Percentiles rank a stretch among this genome's conserved stretches.
Conservation (phyloP, 1,139 yeast species). For the Sugiyamaella neomexicana region DNA sequence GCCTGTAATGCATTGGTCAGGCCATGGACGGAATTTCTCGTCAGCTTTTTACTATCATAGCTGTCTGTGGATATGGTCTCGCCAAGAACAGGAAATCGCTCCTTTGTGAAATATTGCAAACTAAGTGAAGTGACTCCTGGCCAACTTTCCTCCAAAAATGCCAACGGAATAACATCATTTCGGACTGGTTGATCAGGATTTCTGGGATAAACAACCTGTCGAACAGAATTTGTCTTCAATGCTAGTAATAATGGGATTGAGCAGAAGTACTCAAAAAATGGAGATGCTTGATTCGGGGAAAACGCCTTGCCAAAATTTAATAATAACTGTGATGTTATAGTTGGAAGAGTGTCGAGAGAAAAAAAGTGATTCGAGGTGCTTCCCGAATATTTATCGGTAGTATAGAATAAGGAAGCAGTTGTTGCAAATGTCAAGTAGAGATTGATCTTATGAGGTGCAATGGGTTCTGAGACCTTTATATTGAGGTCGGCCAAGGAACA, state of each 20-base stretch:
- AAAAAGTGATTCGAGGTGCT: constrained; percentile 12
- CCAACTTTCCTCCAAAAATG: constrained; percentile 16
- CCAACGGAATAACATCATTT: constrained; percentile 10
- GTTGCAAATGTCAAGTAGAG: constrained; percentile 18
- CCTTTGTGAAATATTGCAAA: constrained; percentile 15
- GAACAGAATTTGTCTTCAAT: constrained; percentile 5
- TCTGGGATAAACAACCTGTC: constrained; percentile 7
- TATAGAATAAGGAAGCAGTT: constrained; percentile 18
- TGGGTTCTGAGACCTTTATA: constrained; percentile 5
- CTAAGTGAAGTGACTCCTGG: constrained; percentile 15
- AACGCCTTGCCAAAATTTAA: constrained; percentile 15
- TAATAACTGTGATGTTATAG: constrained; percentile 15
- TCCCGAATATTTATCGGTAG: constrained; percentile 13
- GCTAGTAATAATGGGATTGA: constrained; percentile 18
- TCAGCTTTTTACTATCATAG: constrained; percentile 4
- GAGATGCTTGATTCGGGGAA: constrained; percentile 13
- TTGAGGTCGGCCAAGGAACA: constrained; percentile 19
- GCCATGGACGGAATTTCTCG: constrained; percentile 5
- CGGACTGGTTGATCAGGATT: background rate
- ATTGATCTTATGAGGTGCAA: constrained; percentile 21
- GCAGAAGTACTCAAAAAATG: constrained; percentile 21
- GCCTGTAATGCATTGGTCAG: constrained; percentile 15
- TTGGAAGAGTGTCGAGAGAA: constrained; percentile 20
- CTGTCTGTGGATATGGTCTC: background rate
- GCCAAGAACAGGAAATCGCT: constrained; percentile 8